Base-by-base conservation (phyloP, 345 rosid genomes). In the Gossypium herbaceum region DNA sequence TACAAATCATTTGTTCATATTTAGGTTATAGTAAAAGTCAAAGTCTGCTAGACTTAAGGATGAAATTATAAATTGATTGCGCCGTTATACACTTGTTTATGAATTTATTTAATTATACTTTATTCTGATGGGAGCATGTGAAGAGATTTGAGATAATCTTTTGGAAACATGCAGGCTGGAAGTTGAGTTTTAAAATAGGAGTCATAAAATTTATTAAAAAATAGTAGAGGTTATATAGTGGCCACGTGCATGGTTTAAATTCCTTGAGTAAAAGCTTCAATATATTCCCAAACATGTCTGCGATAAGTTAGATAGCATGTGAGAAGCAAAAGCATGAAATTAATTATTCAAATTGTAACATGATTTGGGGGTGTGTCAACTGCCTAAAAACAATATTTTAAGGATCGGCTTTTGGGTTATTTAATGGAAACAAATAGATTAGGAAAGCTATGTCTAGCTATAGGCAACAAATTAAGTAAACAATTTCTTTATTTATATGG, bases 41-140 rank as follows among this genome's bases (percentile, higher is more conserved):
- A 34, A 34, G 41, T 34, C 7, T 34, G 41, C 7, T 34, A 34
- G 7, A 1, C 41, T 34, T 65, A 52, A 70, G 13, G 2, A 10
- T 34, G 72, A 15, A 71, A 54, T 52, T 52, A 56, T 20, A 70
- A 70, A 51, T 52, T 27, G 54, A 59, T 12, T 13, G 39, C 17
- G 39, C 29, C 60, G 24, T 29, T 29, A 70, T 70, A 48, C 11
- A n/a, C 39, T 60, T 60, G 43, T 60, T 60, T 60, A 60, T 59
- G 25, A 59, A 8, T 17, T 24, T 25, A 59, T 51, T 70, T n/a
- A n/a, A 29, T 54, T 70, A 17, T 52, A 47, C 12, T 9, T 47
- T 25, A 5, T 65, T 66, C n/a, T 71, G n/a, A 54, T 54, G 61
- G 73, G 73, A 71, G 54, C 73, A 54, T 71, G 62, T 71, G 73